Evolutionary conservation across 768 basidiomycete species (phyloP).

Genomic region (Neoboletus subvelutipes): DNA sequence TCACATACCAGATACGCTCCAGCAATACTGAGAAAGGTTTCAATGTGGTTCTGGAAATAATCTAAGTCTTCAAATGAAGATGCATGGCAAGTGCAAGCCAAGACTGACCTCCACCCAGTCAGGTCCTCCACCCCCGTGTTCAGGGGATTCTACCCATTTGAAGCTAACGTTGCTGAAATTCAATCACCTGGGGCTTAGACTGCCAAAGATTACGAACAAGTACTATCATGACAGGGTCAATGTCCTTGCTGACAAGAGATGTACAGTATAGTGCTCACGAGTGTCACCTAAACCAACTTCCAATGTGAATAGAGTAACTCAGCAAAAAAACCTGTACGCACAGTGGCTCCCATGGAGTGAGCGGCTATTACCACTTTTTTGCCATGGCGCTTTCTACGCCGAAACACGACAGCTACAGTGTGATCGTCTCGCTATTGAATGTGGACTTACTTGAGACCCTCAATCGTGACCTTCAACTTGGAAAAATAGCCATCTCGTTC

Average conservation of each 20-base stretch:
- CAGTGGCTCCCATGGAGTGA: constrained; percentile 85
- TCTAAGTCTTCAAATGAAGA: background rate
- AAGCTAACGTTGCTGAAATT: constrained; percentile 47
- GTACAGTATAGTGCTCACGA: constrained; percentile 37
- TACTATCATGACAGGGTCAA: constrained; percentile 50
- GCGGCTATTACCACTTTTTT: constrained; percentile 82
- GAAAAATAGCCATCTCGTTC: constrained; percentile 90
- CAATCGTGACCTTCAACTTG: constrained; percentile 75
- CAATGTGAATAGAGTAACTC: constrained; percentile 24
- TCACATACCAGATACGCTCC: constrained; percentile 78
- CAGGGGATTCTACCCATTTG: constrained; percentile 94
- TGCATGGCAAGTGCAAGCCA: background rate
- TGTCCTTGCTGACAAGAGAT: background rate
- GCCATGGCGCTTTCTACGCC: constrained; percentile 57
- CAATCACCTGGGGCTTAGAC: background rate
- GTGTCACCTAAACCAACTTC: constrained; percentile 44
- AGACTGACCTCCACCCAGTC: constrained; percentile 83
- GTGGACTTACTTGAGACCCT: constrained; percentile 63
- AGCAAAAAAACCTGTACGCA: constrained; percentile 34
- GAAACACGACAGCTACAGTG: background rate
- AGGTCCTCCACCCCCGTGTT: constrained; percentile 77
- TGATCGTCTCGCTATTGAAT: background rate
- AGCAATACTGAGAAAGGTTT: constrained; percentile 79
- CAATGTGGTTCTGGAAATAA: constrained; percentile 67
- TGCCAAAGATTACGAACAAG: constrained; percentile 59